Evolutionary conservation across 371 early-diverging fungal species (phyloP).

Genomic region (Batkoa obscura): DNA sequence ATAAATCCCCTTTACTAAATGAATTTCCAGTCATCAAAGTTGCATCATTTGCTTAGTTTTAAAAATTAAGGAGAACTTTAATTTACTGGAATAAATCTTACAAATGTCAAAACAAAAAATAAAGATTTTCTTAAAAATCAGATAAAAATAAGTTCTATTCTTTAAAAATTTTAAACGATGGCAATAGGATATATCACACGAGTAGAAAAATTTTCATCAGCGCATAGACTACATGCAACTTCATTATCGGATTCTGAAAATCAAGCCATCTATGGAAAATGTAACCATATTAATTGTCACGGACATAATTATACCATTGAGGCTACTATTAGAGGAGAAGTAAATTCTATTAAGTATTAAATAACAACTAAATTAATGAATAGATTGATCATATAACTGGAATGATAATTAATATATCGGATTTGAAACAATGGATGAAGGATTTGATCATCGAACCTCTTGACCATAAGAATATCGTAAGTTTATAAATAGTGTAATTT

Average conservation of each 20-base stretch:
- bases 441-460: slow-evolving; percentile 43
- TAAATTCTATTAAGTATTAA: slow-evolving; percentile 5
- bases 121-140: too few relatives aligned
- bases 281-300: slow-evolving; percentile 62
- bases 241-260: slow-evolving; percentile 36
- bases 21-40: too few relatives aligned
- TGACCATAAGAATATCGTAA: slow-evolving; percentile 66
- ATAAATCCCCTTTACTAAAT: too few relatives aligned
- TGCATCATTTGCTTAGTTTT: too few relatives aligned
- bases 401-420: slow-evolving; percentile 69
- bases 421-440: slow-evolving; percentile 56
- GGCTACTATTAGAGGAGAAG: slow-evolving; percentile 46
- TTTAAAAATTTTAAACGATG: too few relatives aligned
- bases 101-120: too few relatives aligned
- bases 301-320: slow-evolving; percentile 82
- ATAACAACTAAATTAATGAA: background rate
- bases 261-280: slow-evolving; percentile 53
- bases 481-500: background rate
- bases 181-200: slow-evolving; percentile 40
- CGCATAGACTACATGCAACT: slow-evolving; percentile 63
- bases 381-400: slow-evolving; percentile 48
- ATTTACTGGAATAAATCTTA: too few relatives aligned
- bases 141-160: too few relatives aligned
- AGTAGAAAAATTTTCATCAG: slow-evolving; percentile 60
- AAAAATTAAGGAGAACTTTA: too few relatives aligned